Evolutionary conservation across 345 rosid genomes (phyloP).

Genomic region (Aegle marmelos): DNA sequence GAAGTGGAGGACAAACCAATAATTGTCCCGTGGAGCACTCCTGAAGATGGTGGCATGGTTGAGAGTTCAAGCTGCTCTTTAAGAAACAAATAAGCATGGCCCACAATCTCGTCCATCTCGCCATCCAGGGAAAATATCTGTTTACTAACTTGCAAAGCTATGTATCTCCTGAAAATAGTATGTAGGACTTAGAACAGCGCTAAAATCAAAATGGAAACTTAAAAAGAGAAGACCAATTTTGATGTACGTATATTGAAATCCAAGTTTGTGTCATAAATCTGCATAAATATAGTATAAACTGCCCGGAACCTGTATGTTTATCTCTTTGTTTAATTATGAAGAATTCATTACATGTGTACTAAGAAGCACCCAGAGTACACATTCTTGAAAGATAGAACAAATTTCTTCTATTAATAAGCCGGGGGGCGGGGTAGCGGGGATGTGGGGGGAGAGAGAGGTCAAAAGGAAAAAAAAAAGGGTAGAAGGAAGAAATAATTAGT

Average conservation of each 20-base stretch:
- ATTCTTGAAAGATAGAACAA: background rate
- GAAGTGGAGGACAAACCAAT: constrained; percentile 50
- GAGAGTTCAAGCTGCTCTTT: constrained; percentile 82
- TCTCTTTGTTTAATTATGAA: background rate
- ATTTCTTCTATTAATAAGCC: background rate
- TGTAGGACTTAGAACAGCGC: constrained; percentile 3
- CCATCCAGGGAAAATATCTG: constrained; percentile 53
- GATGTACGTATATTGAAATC: background rate
- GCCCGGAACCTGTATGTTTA: background rate
- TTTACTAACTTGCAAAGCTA: constrained; percentile 63
- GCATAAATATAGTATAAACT: background rate
- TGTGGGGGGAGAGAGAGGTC: background rate
- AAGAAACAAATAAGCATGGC: constrained; percentile 74
- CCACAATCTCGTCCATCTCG: constrained; percentile 75
- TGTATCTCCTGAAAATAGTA: constrained; percentile 66
- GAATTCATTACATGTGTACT: background rate
- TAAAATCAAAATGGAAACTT: background rate
- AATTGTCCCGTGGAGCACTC: constrained; percentile 74
- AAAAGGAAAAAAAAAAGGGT: background rate
- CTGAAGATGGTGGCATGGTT: constrained; percentile 52
- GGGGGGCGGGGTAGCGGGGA: background rate
- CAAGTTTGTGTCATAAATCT: background rate
- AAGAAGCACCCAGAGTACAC: background rate
- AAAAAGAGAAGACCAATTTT: background rate
- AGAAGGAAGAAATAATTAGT: background rate